These are phyloP conservation scores for Penicillium carneum DNA, from an alignment of 2,329 filamentous ascomycete species.

Conservation along the genomic window DNA sequence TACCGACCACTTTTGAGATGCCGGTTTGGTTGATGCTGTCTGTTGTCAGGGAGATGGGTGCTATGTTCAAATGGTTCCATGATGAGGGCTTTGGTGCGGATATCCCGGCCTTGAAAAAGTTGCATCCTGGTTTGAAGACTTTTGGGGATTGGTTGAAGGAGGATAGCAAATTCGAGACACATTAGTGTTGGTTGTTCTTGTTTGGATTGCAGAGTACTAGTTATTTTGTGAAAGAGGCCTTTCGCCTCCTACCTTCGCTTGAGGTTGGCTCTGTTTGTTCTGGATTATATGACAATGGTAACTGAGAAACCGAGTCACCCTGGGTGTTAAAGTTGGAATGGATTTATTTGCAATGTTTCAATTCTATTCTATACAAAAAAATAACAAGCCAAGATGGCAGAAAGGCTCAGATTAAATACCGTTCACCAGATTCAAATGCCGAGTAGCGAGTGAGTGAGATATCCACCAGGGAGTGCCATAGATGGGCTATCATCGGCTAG, in stretches of 20 bases:
- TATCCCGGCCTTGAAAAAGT: constrained; percentile 51
- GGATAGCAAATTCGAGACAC: constrained; percentile 53
- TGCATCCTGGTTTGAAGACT: constrained; percentile 56
- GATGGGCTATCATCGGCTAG: neutral
- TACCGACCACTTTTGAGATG: constrained; percentile 54
- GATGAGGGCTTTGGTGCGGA: constrained; percentile 58
- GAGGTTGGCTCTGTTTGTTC: neutral
- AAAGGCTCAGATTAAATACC: neutral
- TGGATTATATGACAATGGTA: neutral
- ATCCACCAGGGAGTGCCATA: neutral
- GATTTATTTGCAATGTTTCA: neutral
- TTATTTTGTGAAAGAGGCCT: neutral
- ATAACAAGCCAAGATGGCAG: neutral
- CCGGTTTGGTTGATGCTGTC: constrained; percentile 53
- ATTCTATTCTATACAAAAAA: constrained; percentile 7
- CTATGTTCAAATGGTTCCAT: constrained; percentile 62
- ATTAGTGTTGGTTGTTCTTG: neutral
- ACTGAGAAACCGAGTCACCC: no score
- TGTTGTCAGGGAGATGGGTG: constrained; percentile 53
- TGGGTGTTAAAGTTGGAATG: neutral
- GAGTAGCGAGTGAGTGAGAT: neutral
- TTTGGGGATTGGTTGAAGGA: constrained; percentile 59
- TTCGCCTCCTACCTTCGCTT: neutral
- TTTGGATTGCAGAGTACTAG: neutral
- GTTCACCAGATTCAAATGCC: no score